Evolutionary conservation across 805 yeast species (phyloP), one percentile per base, ranked within the genome.

Genomic region (Candida sanyiensis): DNA sequence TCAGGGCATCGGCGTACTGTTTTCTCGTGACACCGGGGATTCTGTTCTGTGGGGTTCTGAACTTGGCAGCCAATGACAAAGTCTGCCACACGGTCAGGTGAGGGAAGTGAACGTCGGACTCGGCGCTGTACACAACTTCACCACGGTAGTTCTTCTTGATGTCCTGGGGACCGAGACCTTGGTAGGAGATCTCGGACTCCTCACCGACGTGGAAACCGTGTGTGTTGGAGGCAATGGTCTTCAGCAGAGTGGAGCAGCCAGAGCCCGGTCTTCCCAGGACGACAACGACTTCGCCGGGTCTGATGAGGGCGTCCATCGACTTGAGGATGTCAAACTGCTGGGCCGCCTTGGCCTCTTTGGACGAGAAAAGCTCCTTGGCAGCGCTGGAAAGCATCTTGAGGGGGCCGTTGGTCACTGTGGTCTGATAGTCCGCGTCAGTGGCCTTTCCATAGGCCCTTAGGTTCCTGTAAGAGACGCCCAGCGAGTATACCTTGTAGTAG

Each of bases 181-280:
- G 75, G 52, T 71, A 75, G 9, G 74, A 64, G 37, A 78, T 60
- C n/a, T 51, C 48, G 4, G 77, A 59, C 21, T 65, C 69, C 16
- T 59, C 49, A 36, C 66, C 72, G 28, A 75, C 51, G 30, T 67
- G 57, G 57, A 72, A 77, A 29, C 82, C 83, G 49, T 73, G 70
- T 2, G 81, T 76, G 33, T 70, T 68, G 23, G 74, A 63, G 29
- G 80, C 68, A 33, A 79, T 58, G 5, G 80, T 63, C 51, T 77
- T 77, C 49, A 78, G 63, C 37, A 77, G 61, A 4, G 84, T 77
- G 6, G 83, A 64, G 50, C 85, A 78, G 30, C 85, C 85, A 26
- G 83, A 70, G 50, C 90, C 90, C 1, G 90, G 90, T 59, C 89
- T 72, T 41, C 93, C 90, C 33, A 83, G 63, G 9, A 83, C 89